A percentile compares a stretch with the other conserved stretches of the same genome.
Conservation (phyloP, 139 green algal species). For the Ostreobium quekettii region DNA sequence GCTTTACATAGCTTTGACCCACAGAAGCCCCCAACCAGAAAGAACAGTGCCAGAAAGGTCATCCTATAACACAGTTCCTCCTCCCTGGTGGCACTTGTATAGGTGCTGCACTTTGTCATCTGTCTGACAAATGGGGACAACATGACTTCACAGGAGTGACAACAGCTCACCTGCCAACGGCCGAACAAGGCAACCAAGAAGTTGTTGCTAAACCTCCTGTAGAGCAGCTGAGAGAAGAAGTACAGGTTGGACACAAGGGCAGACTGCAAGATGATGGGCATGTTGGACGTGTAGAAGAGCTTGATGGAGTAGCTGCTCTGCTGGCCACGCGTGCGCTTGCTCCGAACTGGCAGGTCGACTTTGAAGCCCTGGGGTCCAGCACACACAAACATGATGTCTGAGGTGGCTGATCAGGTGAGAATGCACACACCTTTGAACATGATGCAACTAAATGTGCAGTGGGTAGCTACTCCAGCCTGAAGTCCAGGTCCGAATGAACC, state of each 20-base stretch:
- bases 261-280: slow-evolving; percentile 99
- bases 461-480: too few relatives aligned
- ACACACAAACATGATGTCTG: too few relatives aligned
- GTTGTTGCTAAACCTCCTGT: slow-evolving; percentile 89
- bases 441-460: too few relatives aligned
- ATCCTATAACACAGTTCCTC: too few relatives aligned
- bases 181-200: slow-evolving; percentile 82
- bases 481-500: too few relatives aligned
- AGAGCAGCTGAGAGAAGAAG: slow-evolving; percentile 99
- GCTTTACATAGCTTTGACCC: too few relatives aligned
- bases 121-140: background rate
- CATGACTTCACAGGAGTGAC: slow-evolving; percentile 6
- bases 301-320: slow-evolving; percentile 96
- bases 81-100: too few relatives aligned
- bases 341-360: slow-evolving; percentile 93
- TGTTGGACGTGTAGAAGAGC: slow-evolving; percentile 99
- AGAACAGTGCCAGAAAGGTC: too few relatives aligned
- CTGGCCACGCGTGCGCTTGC: slow-evolving; percentile 79
- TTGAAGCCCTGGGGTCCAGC: slow-evolving; percentile 97
- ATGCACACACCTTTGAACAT: too few relatives aligned
- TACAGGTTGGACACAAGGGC: slow-evolving; percentile 99
- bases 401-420: too few relatives aligned
- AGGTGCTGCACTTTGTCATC: too few relatives aligned
- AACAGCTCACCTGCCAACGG: slow-evolving; percentile 52
- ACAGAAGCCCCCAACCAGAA: too few relatives aligned